Base-by-base conservation (phyloP, 305 asterid species). In the Lippia alba region DNA sequence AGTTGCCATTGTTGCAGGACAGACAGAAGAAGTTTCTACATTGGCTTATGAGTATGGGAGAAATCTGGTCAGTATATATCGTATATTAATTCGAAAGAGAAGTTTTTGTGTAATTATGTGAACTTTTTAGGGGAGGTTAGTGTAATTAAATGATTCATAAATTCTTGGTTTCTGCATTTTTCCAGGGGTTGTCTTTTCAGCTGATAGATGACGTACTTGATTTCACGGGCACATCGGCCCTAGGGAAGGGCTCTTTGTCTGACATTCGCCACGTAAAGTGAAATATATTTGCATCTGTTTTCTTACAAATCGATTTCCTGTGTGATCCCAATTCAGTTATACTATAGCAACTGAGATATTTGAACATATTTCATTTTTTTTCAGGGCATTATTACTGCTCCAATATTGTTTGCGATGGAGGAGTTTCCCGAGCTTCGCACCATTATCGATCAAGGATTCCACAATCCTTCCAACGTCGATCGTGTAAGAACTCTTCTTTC, bases 101-200 rank as follows among this genome's bases (percentile, higher is more conserved):
- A 36, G 8, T 3, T 36, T 36, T 36, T 36, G 41, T 4, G 41
- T 8, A 36, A 36, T 36, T 36, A 36, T 1, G 9, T 36, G 5
- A 2, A 36, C 41, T 5, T 36, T 4, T 1, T 4, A 8, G 41
- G 41, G 41, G 9, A 8, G 41, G 6, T 8, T 36, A 36, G 9
- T 36, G 41, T 36, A 36, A 36, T 36, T 36, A 36, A 24, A 3
- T 24, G 30, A 36, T 36, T 8, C 41, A 5, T 4, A 36, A 36
- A 36, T 36, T 36, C 41, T 36, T n/a, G 30, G 7, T 16, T 33
- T 44, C 3, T 44, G 49, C 49, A 44, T 44, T 18, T 40, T 16
- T 82, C 74, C 83, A 89, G 92, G 96, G 96, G 32, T 78, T 89
- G 86, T 92, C 92, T 36, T 89, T 80, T 81, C 96, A 89, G 74